Evolutionary conservation across 306 rosid species (phyloP).

Genomic region (Ceratonia siliqua): DNA sequence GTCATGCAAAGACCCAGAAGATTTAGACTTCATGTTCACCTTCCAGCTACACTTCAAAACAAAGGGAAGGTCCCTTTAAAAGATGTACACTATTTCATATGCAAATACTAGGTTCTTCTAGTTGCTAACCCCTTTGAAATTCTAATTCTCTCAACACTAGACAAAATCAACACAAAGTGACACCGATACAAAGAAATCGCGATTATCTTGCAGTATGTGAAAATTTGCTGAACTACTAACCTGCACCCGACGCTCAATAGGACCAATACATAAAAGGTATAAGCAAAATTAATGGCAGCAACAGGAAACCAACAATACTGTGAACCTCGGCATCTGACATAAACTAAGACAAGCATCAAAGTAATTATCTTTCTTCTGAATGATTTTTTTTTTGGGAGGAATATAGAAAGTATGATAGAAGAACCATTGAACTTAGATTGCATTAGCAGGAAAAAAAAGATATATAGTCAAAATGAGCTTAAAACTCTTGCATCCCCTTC

Average conservation of each 20-base stretch:
- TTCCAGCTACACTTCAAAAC: not conserved
- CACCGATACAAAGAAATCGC: too few species aligned
- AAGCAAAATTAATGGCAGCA: not conserved
- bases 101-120: not conserved
- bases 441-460: not conserved
- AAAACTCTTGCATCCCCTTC: not conserved
- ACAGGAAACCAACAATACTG: not conserved
- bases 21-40: too few species aligned
- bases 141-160: not conserved
- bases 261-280: too few species aligned
- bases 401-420: not conserved
- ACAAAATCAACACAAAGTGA: not conserved
- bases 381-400: not conserved
- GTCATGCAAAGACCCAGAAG: not conserved
- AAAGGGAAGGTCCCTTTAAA: not conserved
- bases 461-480: not conserved
- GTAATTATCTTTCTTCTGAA: not conserved
- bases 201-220: too few species aligned
- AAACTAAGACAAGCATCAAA: not conserved
- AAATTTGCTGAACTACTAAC: too few species aligned
- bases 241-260: too few species aligned
- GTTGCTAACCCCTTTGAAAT: not conserved
- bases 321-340: not conserved
- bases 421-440: not conserved
- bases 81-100: not conserved